Conservation (phyloP, 345 rosid species). For the Eucalyptus cloeziana region DNA sequence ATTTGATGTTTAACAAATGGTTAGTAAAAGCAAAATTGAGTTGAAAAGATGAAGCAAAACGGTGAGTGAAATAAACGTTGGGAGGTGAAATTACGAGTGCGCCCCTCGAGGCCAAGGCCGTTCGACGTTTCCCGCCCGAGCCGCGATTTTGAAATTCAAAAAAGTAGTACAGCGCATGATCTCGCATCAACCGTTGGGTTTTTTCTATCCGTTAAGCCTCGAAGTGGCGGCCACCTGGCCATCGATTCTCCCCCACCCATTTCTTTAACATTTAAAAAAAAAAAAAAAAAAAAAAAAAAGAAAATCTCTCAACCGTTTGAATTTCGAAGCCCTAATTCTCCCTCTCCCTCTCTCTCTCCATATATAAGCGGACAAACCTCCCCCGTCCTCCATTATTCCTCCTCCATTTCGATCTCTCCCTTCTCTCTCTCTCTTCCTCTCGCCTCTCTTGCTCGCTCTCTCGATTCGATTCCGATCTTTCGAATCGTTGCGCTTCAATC, state of each 20-base stretch:
- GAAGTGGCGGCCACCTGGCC: background rate
- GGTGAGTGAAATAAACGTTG: background rate
- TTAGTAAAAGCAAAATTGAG: too few relatives aligned
- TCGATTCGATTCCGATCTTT: background rate
- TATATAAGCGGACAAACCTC: background rate
- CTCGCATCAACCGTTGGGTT: background rate
- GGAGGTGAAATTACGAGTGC: background rate
- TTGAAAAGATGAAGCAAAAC: background rate
- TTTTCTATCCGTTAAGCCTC: background rate
- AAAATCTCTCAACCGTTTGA: background rate
- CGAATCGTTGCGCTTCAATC: background rate
- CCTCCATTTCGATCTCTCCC: background rate
- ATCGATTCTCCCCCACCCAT: background rate
- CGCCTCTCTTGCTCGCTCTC: background rate
- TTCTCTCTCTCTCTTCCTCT: background rate
- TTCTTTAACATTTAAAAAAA: background rate
- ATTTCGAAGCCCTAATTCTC: background rate
- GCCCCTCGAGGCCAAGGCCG: background rate
- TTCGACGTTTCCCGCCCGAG: background rate
- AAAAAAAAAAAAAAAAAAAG: background rate
- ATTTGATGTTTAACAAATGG: background rate
- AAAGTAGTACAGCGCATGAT: background rate
- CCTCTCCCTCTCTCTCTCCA: background rate
- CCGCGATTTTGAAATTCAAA: background rate
- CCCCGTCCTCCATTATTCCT: background rate